A percentile compares a stretch with the other conserved stretches of the same genome.
Conservation (phyloP, 768 basidiomycete genomes). For the Leccinum subgranulosum region DNA sequence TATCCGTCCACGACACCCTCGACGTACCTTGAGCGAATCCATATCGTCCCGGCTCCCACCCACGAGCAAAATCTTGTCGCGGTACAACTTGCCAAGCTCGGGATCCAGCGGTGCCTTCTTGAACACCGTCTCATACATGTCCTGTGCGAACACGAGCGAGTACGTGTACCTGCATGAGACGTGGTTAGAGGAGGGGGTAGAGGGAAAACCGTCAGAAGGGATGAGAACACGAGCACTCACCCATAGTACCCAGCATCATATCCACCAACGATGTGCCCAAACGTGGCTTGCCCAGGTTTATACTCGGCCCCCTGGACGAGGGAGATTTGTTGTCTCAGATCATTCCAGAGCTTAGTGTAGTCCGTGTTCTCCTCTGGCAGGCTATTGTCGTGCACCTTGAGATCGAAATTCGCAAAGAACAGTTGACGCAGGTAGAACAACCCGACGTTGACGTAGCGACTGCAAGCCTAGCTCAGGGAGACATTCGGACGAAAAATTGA, state of each 20-base stretch:
- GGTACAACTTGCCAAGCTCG: background rate
- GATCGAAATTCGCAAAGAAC: conserved; percentile 51
- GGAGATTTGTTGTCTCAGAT: background rate
- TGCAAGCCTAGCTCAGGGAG: conserved; percentile 9
- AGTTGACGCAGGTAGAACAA: conserved; percentile 41
- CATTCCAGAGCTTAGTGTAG: conserved; percentile 38
- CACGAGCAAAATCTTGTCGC: background rate
- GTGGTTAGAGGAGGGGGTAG: too few relatives aligned
- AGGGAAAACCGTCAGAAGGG: too few relatives aligned
- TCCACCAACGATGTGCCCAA: conserved; percentile 54
- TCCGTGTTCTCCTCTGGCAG: conserved; percentile 47
- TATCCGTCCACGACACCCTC: background rate
- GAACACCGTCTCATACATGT: conserved; percentile 35
- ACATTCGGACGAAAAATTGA: background rate
- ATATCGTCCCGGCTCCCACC: background rate
- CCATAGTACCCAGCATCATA: conserved; percentile 68
- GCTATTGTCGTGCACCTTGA: conserved; percentile 24
- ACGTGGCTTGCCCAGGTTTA: conserved; percentile 56
- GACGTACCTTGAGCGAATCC: background rate
- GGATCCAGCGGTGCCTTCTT: background rate
- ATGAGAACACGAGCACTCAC: conserved; percentile 33
- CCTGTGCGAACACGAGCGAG: conserved; percentile 59
- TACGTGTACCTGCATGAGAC: conserved; percentile 55
- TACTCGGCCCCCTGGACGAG: background rate
- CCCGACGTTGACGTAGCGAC: conserved; percentile 71